phyloP scores from a whole-genome alignment of 352 stramenopile species.

The Aphanomyces euteiches region DNA sequence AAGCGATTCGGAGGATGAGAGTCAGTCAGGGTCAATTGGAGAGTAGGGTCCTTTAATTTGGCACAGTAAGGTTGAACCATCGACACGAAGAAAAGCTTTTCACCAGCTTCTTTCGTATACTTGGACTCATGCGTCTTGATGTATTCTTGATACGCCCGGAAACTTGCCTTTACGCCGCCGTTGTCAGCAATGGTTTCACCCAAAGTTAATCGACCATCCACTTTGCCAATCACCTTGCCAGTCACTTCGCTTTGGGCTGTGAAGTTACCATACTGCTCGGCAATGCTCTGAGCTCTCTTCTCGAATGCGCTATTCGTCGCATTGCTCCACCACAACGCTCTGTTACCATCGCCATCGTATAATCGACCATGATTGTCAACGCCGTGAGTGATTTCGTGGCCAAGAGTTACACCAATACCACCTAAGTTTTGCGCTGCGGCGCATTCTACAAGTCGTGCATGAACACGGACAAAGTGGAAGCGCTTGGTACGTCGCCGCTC shows the following conservation, averaged over 20 bases:
- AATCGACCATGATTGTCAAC: conserved; percentile 92
- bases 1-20: conserved; percentile 56
- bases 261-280: conserved; percentile 54
- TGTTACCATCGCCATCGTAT: conserved; percentile 77
- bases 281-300: conserved; percentile 50
- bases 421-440: conserved; percentile 83
- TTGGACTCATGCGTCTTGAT: too few species aligned
- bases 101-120: conserved; percentile 19
- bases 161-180: too few species aligned
- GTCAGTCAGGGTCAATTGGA: conserved; percentile 49
- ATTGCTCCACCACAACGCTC: conserved; percentile 90
- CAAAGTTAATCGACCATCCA: too few species aligned
- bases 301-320: conserved; percentile 46
- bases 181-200: too few species aligned
- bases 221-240: conserved; percentile 46
- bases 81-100: conserved; percentile 60
- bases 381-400: conserved; percentile 91
- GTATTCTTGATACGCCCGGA: too few species aligned
- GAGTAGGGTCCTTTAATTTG: conserved; percentile 43
- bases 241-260: conserved; percentile 38
- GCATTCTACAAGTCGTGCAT: conserved; percentile 64
- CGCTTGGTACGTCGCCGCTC: conserved; percentile 41
- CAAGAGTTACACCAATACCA: conserved; percentile 88
- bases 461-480: conserved; percentile 39
- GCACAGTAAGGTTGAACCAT: conserved; percentile 65